Conservation (phyloP, 2,329 filamentous ascomycete species). For the Dothistroma pini region DNA sequence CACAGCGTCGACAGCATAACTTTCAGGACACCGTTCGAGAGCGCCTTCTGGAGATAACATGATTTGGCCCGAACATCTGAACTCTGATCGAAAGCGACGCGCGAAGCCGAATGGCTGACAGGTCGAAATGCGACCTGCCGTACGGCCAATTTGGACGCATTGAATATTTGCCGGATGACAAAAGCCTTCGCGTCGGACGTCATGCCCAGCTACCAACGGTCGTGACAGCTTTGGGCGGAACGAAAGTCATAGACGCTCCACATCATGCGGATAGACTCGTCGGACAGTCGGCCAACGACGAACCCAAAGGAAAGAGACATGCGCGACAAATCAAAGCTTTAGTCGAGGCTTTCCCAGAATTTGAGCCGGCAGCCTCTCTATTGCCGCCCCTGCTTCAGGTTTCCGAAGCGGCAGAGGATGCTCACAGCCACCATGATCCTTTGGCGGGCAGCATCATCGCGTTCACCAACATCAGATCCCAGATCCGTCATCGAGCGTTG, state of each 20-base stretch:
- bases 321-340: slow-evolving; percentile 22
- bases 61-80: slow-evolving; percentile 10
- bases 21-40: background rate
- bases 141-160: slow-evolving; percentile 54
- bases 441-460: slow-evolving; percentile 48
- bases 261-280: background rate
- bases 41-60: slow-evolving; percentile 9
- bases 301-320: slow-evolving; percentile 8
- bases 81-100: slow-evolving; percentile 11
- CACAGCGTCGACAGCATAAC: background rate
- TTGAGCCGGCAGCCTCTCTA: slow-evolving; percentile 20
- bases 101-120: slow-evolving; percentile 57
- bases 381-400: slow-evolving; percentile 23
- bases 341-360: slow-evolving; percentile 21
- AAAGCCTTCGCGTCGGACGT: slow-evolving; percentile 42
- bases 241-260: background rate
- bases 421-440: slow-evolving; percentile 39
- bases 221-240: slow-evolving; percentile 14
- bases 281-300: background rate
- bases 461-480: slow-evolving; percentile 53
- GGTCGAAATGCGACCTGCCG: slow-evolving; percentile 46
- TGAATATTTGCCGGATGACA: slow-evolving; percentile 46
- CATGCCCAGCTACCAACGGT: background rate
- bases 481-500: slow-evolving; percentile 30
- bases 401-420: slow-evolving; percentile 34